Evolutionary conservation across 23 red algal genomes (phyloP), one percentile per base, ranked within the genome.

Genomic region (Gracilaria vermiculophylla): DNA sequence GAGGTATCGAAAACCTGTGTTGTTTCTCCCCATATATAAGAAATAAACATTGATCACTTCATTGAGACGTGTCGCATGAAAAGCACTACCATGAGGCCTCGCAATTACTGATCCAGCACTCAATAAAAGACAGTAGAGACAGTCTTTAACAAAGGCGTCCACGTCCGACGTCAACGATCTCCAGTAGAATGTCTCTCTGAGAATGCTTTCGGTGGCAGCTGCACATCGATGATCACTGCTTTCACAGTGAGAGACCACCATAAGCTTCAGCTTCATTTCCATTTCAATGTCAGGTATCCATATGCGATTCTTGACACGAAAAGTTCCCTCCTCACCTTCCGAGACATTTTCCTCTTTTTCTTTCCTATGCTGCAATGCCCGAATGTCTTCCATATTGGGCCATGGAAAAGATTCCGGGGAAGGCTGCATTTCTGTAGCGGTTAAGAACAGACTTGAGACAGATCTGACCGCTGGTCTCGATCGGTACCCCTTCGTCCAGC

Each of bases 1-100:
- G 11, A 89, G 23, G 20, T 78, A 89, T 4, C 5, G 21, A 11
- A 42, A n/a, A 29, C 36, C 35, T 12, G 21, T 28, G 3, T 19
- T 52, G 11, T 71, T 47, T 3, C 14, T 28, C 10, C 53, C 85
- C 71, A 89, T 89, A 50, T 64, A 47, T 2, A 78, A 36, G 53
- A 37, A 89, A 6, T 89, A 48, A 12, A 89, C 10, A 65, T 78
- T 29, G n/a, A 77, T 25, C 1, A 89, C n/a, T n/a, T 78, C 50
- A 65, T 66, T 78, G 11, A 45, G 70, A 20, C 32, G 17, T 23
- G 35, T 37, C 14, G 31, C 85, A 64, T 89, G 52, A 47, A 89
- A 3, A 15, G 85, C 85, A 4, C 12, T 29, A 20, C 47, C 85
- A 7, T 78, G 31, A 41, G 85, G 85, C 20, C 70, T 51, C 0